Conservation (phyloP, 805 yeast species). For the Ogataea zsoltii region DNA sequence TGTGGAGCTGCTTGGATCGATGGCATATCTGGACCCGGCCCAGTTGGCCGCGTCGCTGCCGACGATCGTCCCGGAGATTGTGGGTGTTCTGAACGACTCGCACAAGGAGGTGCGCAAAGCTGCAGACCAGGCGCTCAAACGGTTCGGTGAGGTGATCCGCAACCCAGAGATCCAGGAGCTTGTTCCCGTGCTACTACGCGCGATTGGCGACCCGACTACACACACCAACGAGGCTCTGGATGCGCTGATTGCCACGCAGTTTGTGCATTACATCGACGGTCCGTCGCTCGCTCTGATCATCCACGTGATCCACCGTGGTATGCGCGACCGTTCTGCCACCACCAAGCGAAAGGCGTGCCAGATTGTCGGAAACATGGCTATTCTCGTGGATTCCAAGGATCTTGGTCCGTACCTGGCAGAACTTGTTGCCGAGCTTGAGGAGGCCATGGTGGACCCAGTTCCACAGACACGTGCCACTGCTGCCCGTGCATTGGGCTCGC, state of each 20-base stretch:
- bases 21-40: constrained; percentile 96
- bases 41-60: constrained; percentile 89
- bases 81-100: constrained; percentile 88
- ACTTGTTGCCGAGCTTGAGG: constrained; percentile 78
- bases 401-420: constrained; percentile 78
- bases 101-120: constrained; percentile 97
- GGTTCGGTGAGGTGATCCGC: constrained; percentile 95
- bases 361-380: constrained; percentile 98
- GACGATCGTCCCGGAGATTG: constrained; percentile 92
- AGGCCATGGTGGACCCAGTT: constrained; percentile 98
- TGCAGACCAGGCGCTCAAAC: constrained; percentile 82
- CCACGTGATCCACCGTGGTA: constrained; percentile 93
- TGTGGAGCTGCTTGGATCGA: constrained; percentile 91
- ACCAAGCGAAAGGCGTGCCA: constrained; percentile 94
- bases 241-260: constrained; percentile 82
- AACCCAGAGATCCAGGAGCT: constrained; percentile 95
- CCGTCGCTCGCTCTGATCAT: constrained; percentile 94
- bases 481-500: constrained; percentile 92
- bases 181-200: constrained; percentile 83
- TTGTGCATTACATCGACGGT: constrained; percentile 96
- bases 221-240: constrained; percentile 87
- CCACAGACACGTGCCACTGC: constrained; percentile 97
- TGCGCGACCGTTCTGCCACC: constrained; percentile 90
- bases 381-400: constrained; percentile 86
- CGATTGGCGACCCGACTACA: constrained; percentile 94